Conservation (phyloP, 306 rosid species). For the Amphicarpaea edgeworthii region DNA sequence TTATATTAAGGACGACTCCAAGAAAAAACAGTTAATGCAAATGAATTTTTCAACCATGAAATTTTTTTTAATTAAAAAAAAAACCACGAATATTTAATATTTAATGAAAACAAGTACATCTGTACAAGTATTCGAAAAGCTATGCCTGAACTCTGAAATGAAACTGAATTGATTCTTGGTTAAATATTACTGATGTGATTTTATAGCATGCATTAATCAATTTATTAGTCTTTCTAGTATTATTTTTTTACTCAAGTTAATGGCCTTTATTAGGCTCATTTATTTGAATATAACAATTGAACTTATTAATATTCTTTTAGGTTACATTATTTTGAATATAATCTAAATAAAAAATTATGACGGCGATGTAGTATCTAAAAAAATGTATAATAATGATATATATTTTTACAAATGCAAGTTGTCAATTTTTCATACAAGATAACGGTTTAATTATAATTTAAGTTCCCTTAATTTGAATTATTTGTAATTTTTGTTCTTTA, state of each 20-base stretch:
- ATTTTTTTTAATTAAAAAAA: no score
- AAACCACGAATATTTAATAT: background rate
- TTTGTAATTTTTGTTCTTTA: no score
- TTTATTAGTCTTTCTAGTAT: background rate
- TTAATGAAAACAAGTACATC: background rate
- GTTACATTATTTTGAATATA: background rate
- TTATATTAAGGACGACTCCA: background rate
- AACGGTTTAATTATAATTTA: no score
- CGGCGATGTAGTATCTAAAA: background rate
- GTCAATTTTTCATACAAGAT: no score
- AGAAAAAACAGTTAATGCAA: background rate
- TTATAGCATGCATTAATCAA: background rate
- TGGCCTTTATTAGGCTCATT: background rate
- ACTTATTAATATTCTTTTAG: background rate
- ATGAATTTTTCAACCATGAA: background rate
- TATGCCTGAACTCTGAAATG: no score
- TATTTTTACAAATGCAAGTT: no score
- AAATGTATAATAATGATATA: no score
- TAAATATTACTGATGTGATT: background rate
- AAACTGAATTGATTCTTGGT: background rate
- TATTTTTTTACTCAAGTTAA: background rate
- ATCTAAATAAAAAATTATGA: background rate
- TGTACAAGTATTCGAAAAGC: background rate
- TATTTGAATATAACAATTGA: background rate
- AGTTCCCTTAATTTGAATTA: no score